A percentile compares a stretch with the other conserved stretches of the same genome.
Conservation (phyloP, 176 grass and related monocot species). For the Tillandsia fasciculata region DNA sequence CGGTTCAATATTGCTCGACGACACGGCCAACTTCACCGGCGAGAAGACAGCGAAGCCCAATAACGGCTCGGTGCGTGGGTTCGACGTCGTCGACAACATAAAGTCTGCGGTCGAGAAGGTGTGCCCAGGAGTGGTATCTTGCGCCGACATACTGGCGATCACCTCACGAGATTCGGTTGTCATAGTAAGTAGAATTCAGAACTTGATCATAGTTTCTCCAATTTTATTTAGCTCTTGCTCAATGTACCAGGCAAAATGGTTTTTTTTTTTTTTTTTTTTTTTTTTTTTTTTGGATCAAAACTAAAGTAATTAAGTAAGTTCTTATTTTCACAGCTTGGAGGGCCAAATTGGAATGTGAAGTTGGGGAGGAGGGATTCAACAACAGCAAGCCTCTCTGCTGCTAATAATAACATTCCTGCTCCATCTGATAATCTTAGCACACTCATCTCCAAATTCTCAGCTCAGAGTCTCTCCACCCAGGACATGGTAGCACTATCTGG, state of each 20-base stretch:
- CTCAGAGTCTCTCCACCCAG: conserved; percentile 37
- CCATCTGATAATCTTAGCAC: conserved; percentile 34
- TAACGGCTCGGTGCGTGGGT: conserved; percentile 27
- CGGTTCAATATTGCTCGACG: conserved; percentile 42
- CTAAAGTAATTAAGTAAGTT: too few species aligned
- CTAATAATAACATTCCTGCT: conserved; percentile 47
- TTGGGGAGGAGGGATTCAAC: conserved; percentile 57
- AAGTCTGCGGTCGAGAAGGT: conserved; percentile 34
- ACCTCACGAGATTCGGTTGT: conserved; percentile 49
- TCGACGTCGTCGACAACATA: conserved; percentile 46
- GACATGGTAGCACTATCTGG: conserved; percentile 68
- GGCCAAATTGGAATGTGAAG: conserved; percentile 52
- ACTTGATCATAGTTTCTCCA: not conserved
- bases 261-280: too few species aligned
- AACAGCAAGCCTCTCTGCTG: conserved; percentile 39
- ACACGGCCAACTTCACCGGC: conserved; percentile 14
- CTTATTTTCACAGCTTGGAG: conserved; percentile 25
- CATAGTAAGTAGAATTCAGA: conserved; percentile 2
- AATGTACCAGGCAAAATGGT: too few species aligned
- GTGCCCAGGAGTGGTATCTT: conserved; percentile 48
- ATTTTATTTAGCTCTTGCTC: too few species aligned
- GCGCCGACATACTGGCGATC: conserved; percentile 40
- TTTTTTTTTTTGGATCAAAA: too few species aligned
- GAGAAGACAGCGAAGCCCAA: conserved; percentile 42
- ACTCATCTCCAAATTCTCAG: conserved; percentile 54